Evolutionary conservation across 495 filamentous ascomycete species (phyloP), one percentile per base, ranked within the genome.

Genomic region (Neurospora sp.): DNA sequence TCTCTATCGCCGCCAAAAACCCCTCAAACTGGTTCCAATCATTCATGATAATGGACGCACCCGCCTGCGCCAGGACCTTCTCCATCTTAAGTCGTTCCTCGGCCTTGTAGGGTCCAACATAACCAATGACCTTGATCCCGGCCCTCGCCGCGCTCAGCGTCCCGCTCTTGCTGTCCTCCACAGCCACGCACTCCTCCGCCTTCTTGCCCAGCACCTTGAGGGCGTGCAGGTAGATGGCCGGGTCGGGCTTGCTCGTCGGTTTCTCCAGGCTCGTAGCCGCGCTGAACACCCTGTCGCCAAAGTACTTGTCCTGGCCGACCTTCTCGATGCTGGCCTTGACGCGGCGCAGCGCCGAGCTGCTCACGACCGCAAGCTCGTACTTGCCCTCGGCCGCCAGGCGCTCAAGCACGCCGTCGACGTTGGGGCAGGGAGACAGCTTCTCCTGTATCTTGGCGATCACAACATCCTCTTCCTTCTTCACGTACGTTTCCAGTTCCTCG

Each of bases 101-200:
- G 48, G 84, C 83, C 71, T 86, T 82, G 78, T 97, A 97, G 77
- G 91, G 91, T 44, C 94, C 94, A 40, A 96, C 93, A 80, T 97
- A 98, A 38, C 88, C 94, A 76, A 98, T 91, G 70, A 91, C 87
- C 69, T 88, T 91, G 76, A 98, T 95, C 35, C 88, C 87, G n/a
- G 94, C 94, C 73, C 91, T 87, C 74, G 92, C 89, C 44, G 90
- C 94, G 70, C 91, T 92, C 68, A 92, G 88, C 31, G 93, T 90
- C 73, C 94, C 94, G 73, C 90, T 93, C 87, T 91, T 94, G 85
- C 91, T 94, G 83, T 97, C 94, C 86, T 98, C 94, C 68, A 98
- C 86, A 5, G 94, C 90, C 39, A 98, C 88, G 70, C 89, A 91
- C 86, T 96, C 92, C 38, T 85, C 86, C 10, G 93, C 85, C 80